Evolutionary conservation across 2,329 filamentous ascomycete species (phyloP), one percentile per base, ranked within the genome.

Genomic region (Exophiala lecanii-corni): DNA sequence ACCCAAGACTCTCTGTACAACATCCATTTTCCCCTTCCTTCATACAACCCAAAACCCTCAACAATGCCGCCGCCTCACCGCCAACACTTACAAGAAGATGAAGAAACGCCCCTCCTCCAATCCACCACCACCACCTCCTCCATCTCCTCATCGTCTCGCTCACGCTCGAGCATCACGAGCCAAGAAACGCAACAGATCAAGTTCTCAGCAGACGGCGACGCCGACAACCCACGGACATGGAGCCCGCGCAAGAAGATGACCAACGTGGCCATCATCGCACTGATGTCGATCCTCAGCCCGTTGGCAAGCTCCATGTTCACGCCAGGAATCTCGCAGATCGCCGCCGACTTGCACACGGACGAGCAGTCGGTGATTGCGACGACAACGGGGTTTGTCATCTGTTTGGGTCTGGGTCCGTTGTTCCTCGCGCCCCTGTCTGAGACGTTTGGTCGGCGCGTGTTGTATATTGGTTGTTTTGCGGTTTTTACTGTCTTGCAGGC

Each of bases 351-450:
- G 13, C 43, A 68, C 31, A 70, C 69, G 1, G 58, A 57, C 4
- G 57, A 59, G 2, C 61, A 65, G 9, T 59, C 58, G 7, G 70
- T 75, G 16, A 70, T 75, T 31, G 70, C 64, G 4, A 70, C 70
- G 15, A 74, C 70, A 3, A 75, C 72, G 1, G 70, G 69, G 9
- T 74, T 73, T 43, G 68, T 74, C 3, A 62, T 74, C 34, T 68
- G 70, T 61, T 59, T 74, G 1, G 72, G 71, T 6, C 55, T 84
- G 44, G 84, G 84, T 0, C 84, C 84, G 1, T 75, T 78, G 1
- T 69, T 89, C 12, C 86, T 83, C 71, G 84, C 84, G 1, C 85
- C 85, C 1, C 66, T 89, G 3, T 85, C 80, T 2, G 86, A 91
- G 65, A 69, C 85, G 26, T 78, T 74, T 55, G 86, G 86, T 23